A percentile compares a stretch with the other conserved stretches of the same genome.
phyloP scores from a whole-genome alignment of 148 eudicot species.

The Camellia japonica region DNA sequence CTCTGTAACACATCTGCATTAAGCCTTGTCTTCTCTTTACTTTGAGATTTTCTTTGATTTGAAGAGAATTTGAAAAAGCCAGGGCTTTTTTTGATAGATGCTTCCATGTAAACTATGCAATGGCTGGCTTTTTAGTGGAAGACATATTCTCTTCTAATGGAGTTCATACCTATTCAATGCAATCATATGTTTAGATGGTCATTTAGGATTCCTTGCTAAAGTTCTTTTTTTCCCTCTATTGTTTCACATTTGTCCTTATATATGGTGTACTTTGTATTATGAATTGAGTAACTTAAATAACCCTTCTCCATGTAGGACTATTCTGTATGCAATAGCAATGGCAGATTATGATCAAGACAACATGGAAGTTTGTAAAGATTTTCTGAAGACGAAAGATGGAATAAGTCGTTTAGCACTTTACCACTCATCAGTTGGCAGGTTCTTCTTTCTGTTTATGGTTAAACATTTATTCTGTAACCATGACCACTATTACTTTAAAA shows the following conservation, averaged over 20 bases:
- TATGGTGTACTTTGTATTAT: neutral
- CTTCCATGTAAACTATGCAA: too few relatives aligned
- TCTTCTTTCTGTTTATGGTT: neutral
- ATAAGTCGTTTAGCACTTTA: slow-evolving; percentile 71
- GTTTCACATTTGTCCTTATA: too few relatives aligned
- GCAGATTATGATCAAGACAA: slow-evolving; percentile 80
- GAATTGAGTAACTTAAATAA: neutral
- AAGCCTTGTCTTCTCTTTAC: neutral
- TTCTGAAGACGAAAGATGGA: slow-evolving; percentile 75
- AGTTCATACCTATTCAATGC: too few relatives aligned
- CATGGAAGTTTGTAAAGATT: slow-evolving; percentile 41
- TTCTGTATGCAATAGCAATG: slow-evolving; percentile 79
- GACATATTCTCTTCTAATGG: too few relatives aligned
- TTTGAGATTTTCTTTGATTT: neutral
- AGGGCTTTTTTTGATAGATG: too few relatives aligned
- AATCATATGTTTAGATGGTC: too few relatives aligned
- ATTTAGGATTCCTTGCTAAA: too few relatives aligned
- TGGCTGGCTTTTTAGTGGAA: too few relatives aligned
- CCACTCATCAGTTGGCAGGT: slow-evolving; percentile 88
- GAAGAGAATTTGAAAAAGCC: neutral
- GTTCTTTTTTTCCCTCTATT: too few relatives aligned
- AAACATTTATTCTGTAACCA: neutral
- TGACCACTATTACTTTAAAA: neutral
- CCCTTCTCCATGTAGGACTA: slow-evolving; percentile 56
- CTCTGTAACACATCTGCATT: neutral